These are phyloP conservation scores for Gloeophyllum trabeum DNA, from an alignment of 768 basidiomycete species.

Conservation along the genomic window DNA sequence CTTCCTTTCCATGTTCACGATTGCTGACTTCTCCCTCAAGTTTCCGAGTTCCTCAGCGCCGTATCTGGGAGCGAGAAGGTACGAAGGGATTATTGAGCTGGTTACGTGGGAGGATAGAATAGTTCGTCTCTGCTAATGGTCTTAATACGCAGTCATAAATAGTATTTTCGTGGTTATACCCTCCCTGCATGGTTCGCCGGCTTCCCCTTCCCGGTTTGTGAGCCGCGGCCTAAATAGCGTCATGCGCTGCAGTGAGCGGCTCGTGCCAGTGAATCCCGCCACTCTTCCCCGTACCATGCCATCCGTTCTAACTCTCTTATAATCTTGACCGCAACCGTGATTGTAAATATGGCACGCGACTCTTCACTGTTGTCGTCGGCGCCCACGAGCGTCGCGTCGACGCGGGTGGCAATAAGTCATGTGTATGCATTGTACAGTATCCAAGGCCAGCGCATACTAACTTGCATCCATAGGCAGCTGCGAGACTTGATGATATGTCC, in stretches of 20 bases:
- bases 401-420: slow-evolving; percentile 47
- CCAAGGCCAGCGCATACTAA: not conserved
- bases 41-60: slow-evolving; percentile 71
- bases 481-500: slow-evolving; percentile 74
- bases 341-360: slow-evolving; percentile 28
- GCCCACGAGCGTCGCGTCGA: slow-evolving; percentile 29
- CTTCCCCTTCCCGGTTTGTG: no score
- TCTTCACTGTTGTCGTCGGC: slow-evolving; percentile 31
- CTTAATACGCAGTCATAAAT: no score
- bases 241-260: no score
- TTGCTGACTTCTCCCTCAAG: slow-evolving; percentile 22
- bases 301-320: no score
- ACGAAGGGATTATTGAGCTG: slow-evolving; percentile 74
- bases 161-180: no score
- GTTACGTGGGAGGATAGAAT: slow-evolving; percentile 67
- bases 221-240: no score
- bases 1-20: not conserved
- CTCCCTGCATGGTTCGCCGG: no score
- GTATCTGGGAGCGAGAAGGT: slow-evolving; percentile 82
- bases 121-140: no score
- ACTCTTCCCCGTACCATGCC: no score
- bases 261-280: no score
- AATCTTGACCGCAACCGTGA: slow-evolving; percentile 16
- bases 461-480: slow-evolving; percentile 40
- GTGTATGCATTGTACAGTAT: slow-evolving; percentile 26